Percentiles rank a stretch among this genome's conserved stretches.
Evolutionary conservation across 306 rosid species (phyloP).

Genomic region (Styphnolobium japonicum): DNA sequence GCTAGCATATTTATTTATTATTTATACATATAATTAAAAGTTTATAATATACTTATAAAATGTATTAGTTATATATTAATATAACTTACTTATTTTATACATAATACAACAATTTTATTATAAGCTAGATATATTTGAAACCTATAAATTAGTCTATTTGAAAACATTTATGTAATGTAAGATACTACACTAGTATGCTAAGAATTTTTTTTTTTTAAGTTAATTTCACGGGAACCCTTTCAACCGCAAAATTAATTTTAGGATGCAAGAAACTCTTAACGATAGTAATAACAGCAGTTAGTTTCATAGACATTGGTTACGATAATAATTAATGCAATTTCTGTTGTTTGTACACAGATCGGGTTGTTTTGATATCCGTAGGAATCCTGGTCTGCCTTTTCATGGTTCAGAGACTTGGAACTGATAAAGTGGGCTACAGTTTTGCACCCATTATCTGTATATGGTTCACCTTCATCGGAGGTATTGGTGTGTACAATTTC

Average conservation of each 20-base stretch:
- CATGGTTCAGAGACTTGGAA: slow-evolving; percentile 76
- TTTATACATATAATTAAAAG: too few relatives aligned
- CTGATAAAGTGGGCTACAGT: slow-evolving; percentile 74
- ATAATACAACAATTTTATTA: too few relatives aligned
- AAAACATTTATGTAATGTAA: too few relatives aligned
- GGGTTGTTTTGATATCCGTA: slow-evolving; percentile 58
- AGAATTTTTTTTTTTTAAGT: too few relatives aligned
- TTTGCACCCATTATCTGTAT: slow-evolving; percentile 73
- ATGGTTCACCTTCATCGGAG: slow-evolving; percentile 66
- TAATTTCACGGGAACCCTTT: neutral
- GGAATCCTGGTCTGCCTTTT: slow-evolving; percentile 54
- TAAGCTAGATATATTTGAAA: too few relatives aligned
- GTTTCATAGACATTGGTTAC: neutral
- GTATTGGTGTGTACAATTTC: slow-evolving; percentile 67
- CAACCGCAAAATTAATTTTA: neutral
- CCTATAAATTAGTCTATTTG: too few relatives aligned
- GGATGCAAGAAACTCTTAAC: neutral
- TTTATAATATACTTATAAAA: too few relatives aligned
- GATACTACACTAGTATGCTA: too few relatives aligned
- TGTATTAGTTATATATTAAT: too few relatives aligned
- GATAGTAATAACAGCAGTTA: too few relatives aligned
- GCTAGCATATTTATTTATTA: too few relatives aligned
- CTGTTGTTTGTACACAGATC: slow-evolving; percentile 29
- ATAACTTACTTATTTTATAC: too few relatives aligned
- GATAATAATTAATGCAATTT: neutral